Base-by-base conservation (phyloP, 2,329 filamentous ascomycete genomes). In the Rhexocercosporidium sp. region DNA sequence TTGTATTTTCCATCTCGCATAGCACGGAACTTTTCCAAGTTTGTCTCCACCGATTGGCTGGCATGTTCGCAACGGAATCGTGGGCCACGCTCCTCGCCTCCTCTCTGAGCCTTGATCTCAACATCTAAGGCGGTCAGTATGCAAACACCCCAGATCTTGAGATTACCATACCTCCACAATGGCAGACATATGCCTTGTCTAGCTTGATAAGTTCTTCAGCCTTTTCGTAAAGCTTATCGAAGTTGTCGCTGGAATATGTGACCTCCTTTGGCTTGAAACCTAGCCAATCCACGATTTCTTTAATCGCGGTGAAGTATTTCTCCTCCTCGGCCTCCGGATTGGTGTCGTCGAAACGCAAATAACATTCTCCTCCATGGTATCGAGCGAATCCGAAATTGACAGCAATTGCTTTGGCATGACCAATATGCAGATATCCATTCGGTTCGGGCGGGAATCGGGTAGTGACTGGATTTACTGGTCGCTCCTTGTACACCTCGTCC, bases 361-460 rank as follows among this genome's bases (percentile, higher is more conserved):
- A 90, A 79, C 88, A 92, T 29, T 75, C 69, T 70, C 95, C 95
- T 41, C 91, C 91, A 77, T 97, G 92, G 76, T 90, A 89, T 76
- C 87, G 88, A 16, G 96, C 95, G 78, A 97, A 98, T 7, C 95
- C 95, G 81, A 98, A 98, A 81, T 98, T 97, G 79, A 98, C 89
- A 0, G 93, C 91, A 78, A 98, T 97, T 25, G 96, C 95, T 82
- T 98, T 98, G 71, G 92, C 92, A 78, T 98, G 96, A 22, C 95
- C 95, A 73, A 98, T 92, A 77, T 97, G 94, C 11, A 97, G 86
- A 78, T 91, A 97, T 64, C 95, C 96, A 78, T 98, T 98, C 57
- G 96, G 96, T 80, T 95, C 92, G 22, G 92, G 92, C 1, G 92
- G 92, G 76, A 95, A 94, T 72, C 92, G 88, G 3, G 91, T 94